phyloP scores from a whole-genome alignment of 176 grass and related monocot species.

The Aegilops umbellulata region DNA sequence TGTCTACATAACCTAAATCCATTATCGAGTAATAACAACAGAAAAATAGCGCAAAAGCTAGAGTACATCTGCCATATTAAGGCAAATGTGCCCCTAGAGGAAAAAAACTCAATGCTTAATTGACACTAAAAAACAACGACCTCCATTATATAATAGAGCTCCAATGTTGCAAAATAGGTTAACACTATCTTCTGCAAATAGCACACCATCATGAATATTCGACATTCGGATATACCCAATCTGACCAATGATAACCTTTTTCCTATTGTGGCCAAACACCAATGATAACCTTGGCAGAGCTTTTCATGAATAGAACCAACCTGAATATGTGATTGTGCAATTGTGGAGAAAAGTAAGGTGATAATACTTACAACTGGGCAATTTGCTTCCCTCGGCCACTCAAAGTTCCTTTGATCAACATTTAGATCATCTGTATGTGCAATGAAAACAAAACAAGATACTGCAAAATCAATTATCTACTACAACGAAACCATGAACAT shows the following conservation, averaged over 20 bases:
- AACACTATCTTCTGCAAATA: not conserved
- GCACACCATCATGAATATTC: not conserved
- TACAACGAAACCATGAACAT: too few species aligned
- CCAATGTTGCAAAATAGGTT: not conserved
- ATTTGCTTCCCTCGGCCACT: conserved; percentile 93
- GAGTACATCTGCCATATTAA: not conserved
- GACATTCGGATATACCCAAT: not conserved
- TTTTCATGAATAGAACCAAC: conserved; percentile 4
- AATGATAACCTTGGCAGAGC: not conserved
- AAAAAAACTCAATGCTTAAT: not conserved
- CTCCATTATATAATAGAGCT: not conserved
- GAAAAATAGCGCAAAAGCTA: not conserved
- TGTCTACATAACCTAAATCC: not conserved
- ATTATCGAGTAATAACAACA: not conserved
- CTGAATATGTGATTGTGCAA: conserved; percentile 10
- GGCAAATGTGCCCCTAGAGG: not conserved
- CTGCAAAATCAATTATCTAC: not conserved
- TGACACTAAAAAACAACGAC: not conserved
- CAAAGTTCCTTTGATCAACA: conserved; percentile 92
- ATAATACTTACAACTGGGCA: conserved; percentile 83
- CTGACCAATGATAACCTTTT: conserved; percentile 1
- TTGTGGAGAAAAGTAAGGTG: conserved; percentile 7
- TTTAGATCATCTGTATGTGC: conserved; percentile 68
- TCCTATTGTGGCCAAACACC: not conserved
- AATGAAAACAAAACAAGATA: conserved; percentile 15